These are phyloP conservation scores for Claviceps sp. DNA, from an alignment of 2,329 filamentous ascomycete genomes.

Conservation along the genomic window DNA sequence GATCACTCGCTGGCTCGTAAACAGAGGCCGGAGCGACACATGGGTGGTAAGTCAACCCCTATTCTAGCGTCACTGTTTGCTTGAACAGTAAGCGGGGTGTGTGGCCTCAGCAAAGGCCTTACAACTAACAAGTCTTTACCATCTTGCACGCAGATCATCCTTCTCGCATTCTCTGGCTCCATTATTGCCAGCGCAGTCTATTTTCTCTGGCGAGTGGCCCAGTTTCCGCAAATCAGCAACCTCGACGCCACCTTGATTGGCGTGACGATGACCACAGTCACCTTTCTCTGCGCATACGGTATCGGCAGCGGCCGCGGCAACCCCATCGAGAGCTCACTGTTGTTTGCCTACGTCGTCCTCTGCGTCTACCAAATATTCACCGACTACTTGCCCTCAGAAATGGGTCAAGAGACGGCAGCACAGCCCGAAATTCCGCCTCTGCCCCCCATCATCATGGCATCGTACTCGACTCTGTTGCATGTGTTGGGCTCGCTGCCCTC, in stretches of 20 bases:
- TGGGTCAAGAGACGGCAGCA: constrained; percentile 33
- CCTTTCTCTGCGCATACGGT: constrained; percentile 87
- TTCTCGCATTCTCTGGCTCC: constrained; percentile 77
- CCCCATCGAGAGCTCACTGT: constrained; percentile 82
- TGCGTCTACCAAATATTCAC: constrained; percentile 99
- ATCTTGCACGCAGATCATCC: constrained; percentile 50
- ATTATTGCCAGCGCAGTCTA: constrained; percentile 90
- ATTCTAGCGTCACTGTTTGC: too few species aligned
- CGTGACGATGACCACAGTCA: constrained; percentile 78
- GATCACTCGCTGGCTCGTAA: constrained; percentile 89
- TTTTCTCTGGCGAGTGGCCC: constrained; percentile 89
- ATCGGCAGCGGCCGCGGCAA: constrained; percentile 91
- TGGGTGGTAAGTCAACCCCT: constrained; percentile 66
- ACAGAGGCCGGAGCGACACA: constrained; percentile 81
- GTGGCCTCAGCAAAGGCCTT: too few species aligned
- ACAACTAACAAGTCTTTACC: too few species aligned
- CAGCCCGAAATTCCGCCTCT: constrained; percentile 93
- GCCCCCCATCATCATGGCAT: constrained; percentile 95
- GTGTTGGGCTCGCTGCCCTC: constrained; percentile 71
- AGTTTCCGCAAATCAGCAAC: constrained; percentile 86
- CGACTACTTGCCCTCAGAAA: constrained; percentile 79
- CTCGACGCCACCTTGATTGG: constrained; percentile 88
- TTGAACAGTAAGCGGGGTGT: too few species aligned
- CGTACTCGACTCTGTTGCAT: constrained; percentile 82
- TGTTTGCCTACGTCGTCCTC: constrained; percentile 96